phyloP scores from a whole-genome alignment of 2,329 filamentous ascomycete genomes.

The Neurospora crassa region DNA sequence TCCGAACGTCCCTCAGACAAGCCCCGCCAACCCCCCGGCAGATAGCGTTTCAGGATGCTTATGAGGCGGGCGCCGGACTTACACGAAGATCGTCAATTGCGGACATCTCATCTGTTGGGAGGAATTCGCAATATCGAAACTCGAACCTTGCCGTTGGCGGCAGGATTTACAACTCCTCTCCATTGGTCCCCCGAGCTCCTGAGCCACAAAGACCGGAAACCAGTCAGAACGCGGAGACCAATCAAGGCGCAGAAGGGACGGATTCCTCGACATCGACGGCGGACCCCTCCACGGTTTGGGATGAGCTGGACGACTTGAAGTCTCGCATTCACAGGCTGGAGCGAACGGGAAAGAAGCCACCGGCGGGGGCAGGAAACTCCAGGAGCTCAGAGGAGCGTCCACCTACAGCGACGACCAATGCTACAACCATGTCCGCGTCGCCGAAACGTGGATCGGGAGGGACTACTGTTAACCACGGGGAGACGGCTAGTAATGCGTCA shows the following conservation, averaged over 20 bases:
- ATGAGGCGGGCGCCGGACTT: conserved; percentile 21
- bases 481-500: conserved; percentile 26
- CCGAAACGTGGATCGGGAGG: conserved; percentile 51
- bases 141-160: conserved; percentile 27
- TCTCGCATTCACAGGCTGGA: conserved; percentile 86
- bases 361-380: conserved; percentile 71
- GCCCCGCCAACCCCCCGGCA: conserved; percentile 42
- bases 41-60: conserved; percentile 35
- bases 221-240: conserved; percentile 27
- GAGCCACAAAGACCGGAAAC: conserved; percentile 28
- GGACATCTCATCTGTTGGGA: conserved; percentile 31
- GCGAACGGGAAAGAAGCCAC: conserved; percentile 75
- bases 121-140: conserved; percentile 35
- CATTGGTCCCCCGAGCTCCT: conserved; percentile 39
- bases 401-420: conserved; percentile 80
- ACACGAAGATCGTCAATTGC: conserved; percentile 36
- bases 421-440: conserved; percentile 83
- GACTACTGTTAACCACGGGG: conserved; percentile 28
- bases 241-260: conserved; percentile 53
- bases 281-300: conserved; percentile 91
- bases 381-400: conserved; percentile 71
- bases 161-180: conserved; percentile 49
- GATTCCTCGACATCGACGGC: conserved; percentile 84
- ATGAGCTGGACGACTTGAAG: conserved; percentile 92
- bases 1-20: conserved; percentile 24